These are phyloP conservation scores for Aspergillus phoenicis DNA, from an alignment of 2,329 filamentous ascomycete genomes.

Conservation along the genomic window DNA sequence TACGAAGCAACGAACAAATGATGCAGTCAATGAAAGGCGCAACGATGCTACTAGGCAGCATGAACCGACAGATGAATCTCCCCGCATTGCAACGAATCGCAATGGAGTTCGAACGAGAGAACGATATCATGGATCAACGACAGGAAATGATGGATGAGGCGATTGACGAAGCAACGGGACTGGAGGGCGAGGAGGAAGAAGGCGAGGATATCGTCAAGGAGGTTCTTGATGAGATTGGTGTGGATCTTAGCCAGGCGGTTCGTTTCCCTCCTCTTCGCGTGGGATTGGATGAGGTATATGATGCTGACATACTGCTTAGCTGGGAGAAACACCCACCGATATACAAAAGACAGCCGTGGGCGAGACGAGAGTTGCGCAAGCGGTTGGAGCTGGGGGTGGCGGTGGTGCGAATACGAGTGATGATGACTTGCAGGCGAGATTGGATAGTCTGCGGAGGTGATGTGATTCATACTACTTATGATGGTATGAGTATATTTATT, in stretches of 20 bases:
- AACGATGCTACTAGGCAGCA: slow-evolving; percentile 86
- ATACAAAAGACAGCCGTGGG: slow-evolving; percentile 72
- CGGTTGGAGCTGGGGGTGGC: slow-evolving; percentile 61
- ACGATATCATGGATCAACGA: slow-evolving; percentile 98
- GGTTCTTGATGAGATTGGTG: slow-evolving; percentile 93
- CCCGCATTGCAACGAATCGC: slow-evolving; percentile 93
- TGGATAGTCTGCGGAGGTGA: slow-evolving; percentile 77
- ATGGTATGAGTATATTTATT: background rate
- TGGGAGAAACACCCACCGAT: slow-evolving; percentile 87
- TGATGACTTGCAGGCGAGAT: slow-evolving; percentile 88
- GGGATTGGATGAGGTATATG: background rate
- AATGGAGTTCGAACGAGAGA: slow-evolving; percentile 98
- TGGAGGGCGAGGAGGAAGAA: slow-evolving; percentile 82
- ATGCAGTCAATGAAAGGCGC: slow-evolving; percentile 99
- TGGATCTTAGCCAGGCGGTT: slow-evolving; percentile 88
- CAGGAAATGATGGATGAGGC: slow-evolving; percentile 99
- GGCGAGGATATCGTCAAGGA: slow-evolving; percentile 96
- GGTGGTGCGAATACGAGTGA: slow-evolving; percentile 61
- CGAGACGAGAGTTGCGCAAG: slow-evolving; percentile 81
- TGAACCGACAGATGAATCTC: slow-evolving; percentile 98
- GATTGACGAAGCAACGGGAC: slow-evolving; percentile 92
- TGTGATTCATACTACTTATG: background rate
- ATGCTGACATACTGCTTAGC: slow-evolving; percentile 54
- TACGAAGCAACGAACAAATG: slow-evolving; percentile 98
- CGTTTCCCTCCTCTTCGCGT: slow-evolving; percentile 42